Evolutionary conservation across 2,329 filamentous ascomycete species (phyloP).

Genomic region (Cercospora zeae-maydis): DNA sequence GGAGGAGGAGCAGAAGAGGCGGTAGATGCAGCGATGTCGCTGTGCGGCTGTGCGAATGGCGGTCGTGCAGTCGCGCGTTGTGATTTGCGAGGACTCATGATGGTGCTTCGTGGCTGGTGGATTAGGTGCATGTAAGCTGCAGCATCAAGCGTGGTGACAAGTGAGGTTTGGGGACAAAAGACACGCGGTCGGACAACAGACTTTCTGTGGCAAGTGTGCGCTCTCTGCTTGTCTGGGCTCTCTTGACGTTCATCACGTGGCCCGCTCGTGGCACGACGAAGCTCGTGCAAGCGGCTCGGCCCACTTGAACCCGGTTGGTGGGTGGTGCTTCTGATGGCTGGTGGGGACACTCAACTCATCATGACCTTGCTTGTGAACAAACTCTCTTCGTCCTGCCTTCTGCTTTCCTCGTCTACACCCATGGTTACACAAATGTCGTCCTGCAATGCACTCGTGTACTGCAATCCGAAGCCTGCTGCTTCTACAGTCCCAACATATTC

Average conservation of each 20-base stretch:
- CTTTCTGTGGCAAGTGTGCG: not conserved
- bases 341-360: too few species aligned
- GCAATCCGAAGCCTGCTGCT: too few species aligned
- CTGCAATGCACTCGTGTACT: not conserved
- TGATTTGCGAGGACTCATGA: not conserved
- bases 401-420: not conserved
- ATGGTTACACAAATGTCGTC: not conserved
- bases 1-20: not conserved
- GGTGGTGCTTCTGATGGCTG: too few species aligned
- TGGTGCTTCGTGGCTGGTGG: not conserved
- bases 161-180: not conserved
- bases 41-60: not conserved
- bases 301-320: not conserved
- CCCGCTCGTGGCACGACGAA: not conserved
- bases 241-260: not conserved
- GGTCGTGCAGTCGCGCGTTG: not conserved
- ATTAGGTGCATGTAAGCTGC: not conserved
- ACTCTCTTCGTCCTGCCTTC: not conserved
- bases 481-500: too few species aligned
- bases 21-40: constrained; percentile 2
- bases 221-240: too few species aligned
- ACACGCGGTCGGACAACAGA: not conserved
- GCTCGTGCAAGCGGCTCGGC: not conserved
- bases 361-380: not conserved
- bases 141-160: too few species aligned